Base-by-base conservation (phyloP, 177 flowering plant genomes). In the Telopea speciosissima region DNA sequence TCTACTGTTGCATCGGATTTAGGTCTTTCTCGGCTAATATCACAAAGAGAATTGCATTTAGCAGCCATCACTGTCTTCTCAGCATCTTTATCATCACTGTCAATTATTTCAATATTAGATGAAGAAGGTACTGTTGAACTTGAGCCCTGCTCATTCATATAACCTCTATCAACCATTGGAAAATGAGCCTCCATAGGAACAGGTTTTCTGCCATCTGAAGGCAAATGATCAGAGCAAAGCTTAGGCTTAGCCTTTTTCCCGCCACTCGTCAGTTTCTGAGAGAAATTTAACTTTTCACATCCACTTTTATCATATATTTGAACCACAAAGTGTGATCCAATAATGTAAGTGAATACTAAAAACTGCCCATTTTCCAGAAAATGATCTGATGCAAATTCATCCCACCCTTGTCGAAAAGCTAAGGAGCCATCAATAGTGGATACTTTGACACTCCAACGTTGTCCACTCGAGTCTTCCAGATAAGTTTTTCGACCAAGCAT, bases 371-470 rank as follows among this genome's bases (percentile, higher is more conserved):
- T 12, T 61, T 81, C 63, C 22, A 88, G 56, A 58, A 72, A 73
- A 70, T 88, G 89, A 23, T 78, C 84, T 25, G 22, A 62, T 25
- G 78, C 71, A 79, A 86, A 88, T 28, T 70, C 36, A 66, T 40
- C 62, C 92, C 92, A 88, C 69, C 92, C 90, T 73, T 80, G 64
- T 28, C 79, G 70, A 68, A 88, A 84, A 72, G 85, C 86, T 68
- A 84, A 67, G 24, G 72, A 73, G 24, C 79, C 85, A 61, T 78
- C 59, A 11, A 77, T 10, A 12, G 12, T 68, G 19, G 81, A 79
- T 31, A 86, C 21, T 31, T 44, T 77, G 36, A 84, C 77, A 3
- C 8, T 65, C 89, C 90, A 89, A 31, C 60, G 68, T 45, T 44
- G 66, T 23, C 86, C 88, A 59, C 16, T 81, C 17, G 80, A 58